Conservation (phyloP, 805 yeast genomes). For the Ogataea salicorniae region DNA sequence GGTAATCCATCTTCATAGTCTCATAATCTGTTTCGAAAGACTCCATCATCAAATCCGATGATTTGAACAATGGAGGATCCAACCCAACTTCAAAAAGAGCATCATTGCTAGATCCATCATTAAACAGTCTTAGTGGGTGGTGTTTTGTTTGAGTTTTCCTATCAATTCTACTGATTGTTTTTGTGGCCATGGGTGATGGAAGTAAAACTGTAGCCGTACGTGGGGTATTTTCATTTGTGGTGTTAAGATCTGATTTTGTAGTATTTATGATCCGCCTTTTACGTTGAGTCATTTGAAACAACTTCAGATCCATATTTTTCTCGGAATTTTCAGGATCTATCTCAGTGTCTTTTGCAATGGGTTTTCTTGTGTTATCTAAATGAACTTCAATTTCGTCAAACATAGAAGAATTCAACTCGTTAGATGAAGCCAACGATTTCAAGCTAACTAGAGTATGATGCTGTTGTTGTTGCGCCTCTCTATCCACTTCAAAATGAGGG, state of each 20-base stretch:
- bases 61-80: constrained; percentile 15
- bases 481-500: constrained; percentile 16
- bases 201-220: too few relatives aligned
- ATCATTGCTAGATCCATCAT: constrained; percentile 1
- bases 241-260: too few relatives aligned
- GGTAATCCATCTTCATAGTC: constrained; percentile 46
- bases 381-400: not conserved
- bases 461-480: not conserved
- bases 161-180: not conserved
- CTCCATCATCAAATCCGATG: constrained; percentile 17
- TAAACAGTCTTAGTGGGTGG: not conserved
- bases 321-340: not conserved
- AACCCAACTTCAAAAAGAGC: constrained; percentile 7
- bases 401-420: not conserved
- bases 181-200: not conserved
- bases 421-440: not conserved
- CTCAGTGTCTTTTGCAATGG: not conserved
- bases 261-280: not conserved
- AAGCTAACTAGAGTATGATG: not conserved
- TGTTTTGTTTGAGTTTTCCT: not conserved
- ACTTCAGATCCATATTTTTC: constrained; percentile 8
- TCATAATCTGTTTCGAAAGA: constrained; percentile 39
- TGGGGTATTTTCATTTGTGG: too few relatives aligned
- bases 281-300: constrained; percentile 15
- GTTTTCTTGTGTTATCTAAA: too few relatives aligned